Conservation (phyloP, 2,329 filamentous ascomycete genomes). For the Colletotrichum spinosum region DNA sequence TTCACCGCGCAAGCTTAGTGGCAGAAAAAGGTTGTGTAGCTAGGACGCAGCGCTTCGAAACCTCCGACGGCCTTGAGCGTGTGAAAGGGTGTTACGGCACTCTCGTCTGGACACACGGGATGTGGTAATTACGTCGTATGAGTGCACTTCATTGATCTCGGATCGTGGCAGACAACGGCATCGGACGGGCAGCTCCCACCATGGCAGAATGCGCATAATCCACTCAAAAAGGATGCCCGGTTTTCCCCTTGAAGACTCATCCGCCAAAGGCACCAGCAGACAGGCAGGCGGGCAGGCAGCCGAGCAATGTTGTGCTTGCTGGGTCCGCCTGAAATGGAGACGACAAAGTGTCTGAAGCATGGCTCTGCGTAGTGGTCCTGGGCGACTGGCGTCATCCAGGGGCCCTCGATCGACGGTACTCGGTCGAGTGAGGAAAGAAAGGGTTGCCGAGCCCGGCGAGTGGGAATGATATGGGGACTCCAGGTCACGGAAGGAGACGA, state of each 20-base stretch:
- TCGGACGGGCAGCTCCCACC: slow-evolving; percentile 21
- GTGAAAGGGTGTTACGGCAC: no score
- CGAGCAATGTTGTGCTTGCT: slow-evolving; percentile 1
- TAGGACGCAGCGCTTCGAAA: no score
- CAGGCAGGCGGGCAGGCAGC: not conserved
- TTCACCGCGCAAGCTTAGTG: no score
- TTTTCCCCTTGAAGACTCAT: slow-evolving; percentile 8
- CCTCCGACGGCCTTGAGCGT: no score
- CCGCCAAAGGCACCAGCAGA: not conserved
- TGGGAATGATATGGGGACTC: slow-evolving; percentile 22
- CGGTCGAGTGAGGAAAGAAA: slow-evolving; percentile 6
- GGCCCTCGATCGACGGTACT: slow-evolving; percentile 11
- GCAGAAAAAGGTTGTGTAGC: no score
- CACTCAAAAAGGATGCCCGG: not conserved
- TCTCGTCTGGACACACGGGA: no score
- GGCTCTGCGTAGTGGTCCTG: slow-evolving; percentile 4
- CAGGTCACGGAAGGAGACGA: slow-evolving; percentile 17
- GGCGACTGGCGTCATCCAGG: slow-evolving; percentile 4
- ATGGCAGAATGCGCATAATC: no score
- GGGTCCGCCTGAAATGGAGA: not conserved
- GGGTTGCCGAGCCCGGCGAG: slow-evolving; percentile 4
- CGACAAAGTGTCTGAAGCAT: not conserved
- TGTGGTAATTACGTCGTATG: no score
- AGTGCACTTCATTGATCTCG: slow-evolving; percentile 19
- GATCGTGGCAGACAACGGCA: slow-evolving; percentile 30